A percentile compares a stretch with the other conserved stretches of the same genome.
phyloP scores from a whole-genome alignment of 495 filamentous ascomycete species.

The Aspergillus baeticus region DNA sequence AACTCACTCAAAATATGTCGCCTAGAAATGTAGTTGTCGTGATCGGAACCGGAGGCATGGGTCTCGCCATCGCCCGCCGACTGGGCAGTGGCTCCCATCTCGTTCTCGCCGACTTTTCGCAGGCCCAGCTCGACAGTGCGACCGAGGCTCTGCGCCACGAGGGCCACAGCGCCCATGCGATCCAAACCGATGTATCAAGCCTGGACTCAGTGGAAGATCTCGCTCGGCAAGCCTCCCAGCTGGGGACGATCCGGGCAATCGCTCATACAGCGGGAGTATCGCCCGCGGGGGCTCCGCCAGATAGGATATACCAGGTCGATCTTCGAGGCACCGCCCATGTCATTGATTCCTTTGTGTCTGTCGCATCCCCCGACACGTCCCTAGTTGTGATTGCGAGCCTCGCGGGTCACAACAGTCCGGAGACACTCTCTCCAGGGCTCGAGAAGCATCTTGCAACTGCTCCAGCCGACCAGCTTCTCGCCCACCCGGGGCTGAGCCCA shows the following conservation, averaged over 20 bases:
- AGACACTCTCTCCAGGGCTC: background rate
- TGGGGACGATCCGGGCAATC: slow-evolving; percentile 8
- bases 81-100: slow-evolving; percentile 11
- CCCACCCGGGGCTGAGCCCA: background rate
- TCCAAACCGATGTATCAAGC: slow-evolving; percentile 8
- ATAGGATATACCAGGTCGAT: slow-evolving; percentile 15
- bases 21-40: background rate
- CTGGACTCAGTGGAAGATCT: slow-evolving; percentile 8
- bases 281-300: background rate
- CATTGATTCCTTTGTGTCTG: slow-evolving; percentile 12
- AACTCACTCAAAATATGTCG: too few species aligned
- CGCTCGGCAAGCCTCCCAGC: slow-evolving; percentile 3
- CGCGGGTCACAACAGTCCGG: background rate
- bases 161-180: slow-evolving; percentile 5
- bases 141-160: slow-evolving; percentile 2
- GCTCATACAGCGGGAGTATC: slow-evolving; percentile 13
- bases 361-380: background rate
- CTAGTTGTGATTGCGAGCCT: slow-evolving; percentile 12
- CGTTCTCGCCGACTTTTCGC: slow-evolving; percentile 16
- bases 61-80: slow-evolving; percentile 16
- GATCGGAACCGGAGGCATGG: slow-evolving; percentile 9
- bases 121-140: background rate
- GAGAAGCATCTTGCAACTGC: slow-evolving; percentile 10
- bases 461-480: background rate
- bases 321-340: slow-evolving; percentile 14